Evolutionary conservation across 345 rosid species (phyloP).

Genomic region (Moricandia arvensis): DNA sequence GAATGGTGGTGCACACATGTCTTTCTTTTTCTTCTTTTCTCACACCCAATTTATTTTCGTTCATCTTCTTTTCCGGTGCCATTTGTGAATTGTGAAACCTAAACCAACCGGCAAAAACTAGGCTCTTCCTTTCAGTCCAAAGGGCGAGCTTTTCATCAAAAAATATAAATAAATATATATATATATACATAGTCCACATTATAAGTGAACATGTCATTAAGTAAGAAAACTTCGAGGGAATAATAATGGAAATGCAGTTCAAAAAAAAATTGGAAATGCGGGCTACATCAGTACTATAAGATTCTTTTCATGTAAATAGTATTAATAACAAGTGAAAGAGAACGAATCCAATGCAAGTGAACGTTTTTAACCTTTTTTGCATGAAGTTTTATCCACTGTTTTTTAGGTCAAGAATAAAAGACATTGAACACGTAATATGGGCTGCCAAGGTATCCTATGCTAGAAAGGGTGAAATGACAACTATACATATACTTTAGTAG

Average conservation of each 20-base stretch:
- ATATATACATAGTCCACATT: neutral
- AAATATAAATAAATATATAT: too few relatives aligned
- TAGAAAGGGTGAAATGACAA: neutral
- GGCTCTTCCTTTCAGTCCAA: too few relatives aligned
- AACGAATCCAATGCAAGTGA: slow-evolving; percentile 25
- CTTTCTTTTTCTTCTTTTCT: too few relatives aligned
- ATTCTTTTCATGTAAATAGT: slow-evolving; percentile 3
- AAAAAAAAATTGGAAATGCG: slow-evolving; percentile 1
- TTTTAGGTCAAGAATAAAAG: slow-evolving; percentile 15
- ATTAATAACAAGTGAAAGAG: slow-evolving; percentile 12
- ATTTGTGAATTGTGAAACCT: too few relatives aligned
- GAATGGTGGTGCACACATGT: too few relatives aligned
- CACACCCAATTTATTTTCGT: too few relatives aligned
- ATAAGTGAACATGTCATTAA: neutral
- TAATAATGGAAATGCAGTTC: neutral
- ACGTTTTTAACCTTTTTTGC: neutral
- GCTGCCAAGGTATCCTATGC: slow-evolving; percentile 26
- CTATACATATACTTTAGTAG: neutral
- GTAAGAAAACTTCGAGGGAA: neutral
- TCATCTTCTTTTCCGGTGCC: too few relatives aligned
- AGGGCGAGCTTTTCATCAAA: too few relatives aligned
- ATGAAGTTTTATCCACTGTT: neutral
- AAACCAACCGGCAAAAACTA: too few relatives aligned
- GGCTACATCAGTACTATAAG: neutral
- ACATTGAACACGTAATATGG: slow-evolving; percentile 11